A percentile compares a stretch with the other conserved stretches of the same genome.
These are phyloP conservation scores for Babesia bovis DNA, from an alignment of 169 alveolate species.

Conservation along the genomic window DNA sequence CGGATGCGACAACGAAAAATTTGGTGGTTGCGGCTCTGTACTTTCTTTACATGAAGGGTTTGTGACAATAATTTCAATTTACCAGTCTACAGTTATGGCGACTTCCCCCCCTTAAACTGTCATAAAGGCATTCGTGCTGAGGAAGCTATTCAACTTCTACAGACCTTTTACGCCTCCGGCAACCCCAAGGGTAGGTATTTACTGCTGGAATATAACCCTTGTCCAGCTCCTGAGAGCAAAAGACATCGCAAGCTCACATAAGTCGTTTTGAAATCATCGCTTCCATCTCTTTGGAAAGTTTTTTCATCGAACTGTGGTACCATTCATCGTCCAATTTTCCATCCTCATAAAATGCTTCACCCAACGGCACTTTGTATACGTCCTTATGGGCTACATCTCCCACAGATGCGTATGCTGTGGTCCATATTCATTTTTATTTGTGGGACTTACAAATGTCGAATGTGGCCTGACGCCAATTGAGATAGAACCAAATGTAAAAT, in stretches of 20 bases:
- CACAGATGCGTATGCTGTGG: conserved; percentile 19
- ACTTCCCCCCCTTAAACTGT: conserved; percentile 33
- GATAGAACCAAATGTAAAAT: conserved; percentile 32
- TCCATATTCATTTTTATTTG: not conserved
- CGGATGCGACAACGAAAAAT: conserved; percentile 78
- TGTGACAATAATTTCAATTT: not conserved
- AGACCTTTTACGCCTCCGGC: conserved; percentile 60
- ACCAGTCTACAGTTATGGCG: conserved; percentile 46
- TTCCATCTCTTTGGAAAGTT: conserved; percentile 28
- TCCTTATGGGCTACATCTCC: not conserved
- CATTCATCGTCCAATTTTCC: conserved; percentile 45
- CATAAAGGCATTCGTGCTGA: conserved; percentile 29
- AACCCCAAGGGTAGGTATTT: conserved; percentile 46
- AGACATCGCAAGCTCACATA: conserved; percentile 41
- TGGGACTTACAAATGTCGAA: conserved; percentile 43
- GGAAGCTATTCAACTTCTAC: conserved; percentile 56
- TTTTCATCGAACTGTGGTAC: conserved; percentile 26
- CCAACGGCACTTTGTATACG: conserved; percentile 36
- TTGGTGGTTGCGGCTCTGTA: conserved; percentile 83
- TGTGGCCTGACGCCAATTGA: conserved; percentile 54
- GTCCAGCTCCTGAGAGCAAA: conserved; percentile 38
- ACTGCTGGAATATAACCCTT: not conserved
- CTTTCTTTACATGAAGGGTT: conserved; percentile 67
- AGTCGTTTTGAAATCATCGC: conserved; percentile 4
- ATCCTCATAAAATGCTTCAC: conserved; percentile 53